phyloP scores from a whole-genome alignment of 2,329 filamentous ascomycete species.

The Emericellopsis cladophorae region DNA sequence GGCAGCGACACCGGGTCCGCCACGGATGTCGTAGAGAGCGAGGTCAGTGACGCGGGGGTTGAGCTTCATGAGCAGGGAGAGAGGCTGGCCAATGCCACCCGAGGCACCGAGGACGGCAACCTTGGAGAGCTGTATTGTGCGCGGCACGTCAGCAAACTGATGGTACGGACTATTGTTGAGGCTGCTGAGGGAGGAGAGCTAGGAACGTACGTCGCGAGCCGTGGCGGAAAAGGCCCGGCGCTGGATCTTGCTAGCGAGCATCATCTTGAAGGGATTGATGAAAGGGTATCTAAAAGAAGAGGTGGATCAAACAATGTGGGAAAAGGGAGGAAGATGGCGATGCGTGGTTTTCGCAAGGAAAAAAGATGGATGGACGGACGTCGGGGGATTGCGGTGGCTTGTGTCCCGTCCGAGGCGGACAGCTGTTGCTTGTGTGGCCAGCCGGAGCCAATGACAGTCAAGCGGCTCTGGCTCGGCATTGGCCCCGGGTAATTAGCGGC shows the following conservation, averaged over 20 bases:
- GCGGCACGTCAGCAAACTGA: background rate
- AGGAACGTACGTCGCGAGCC: conserved; percentile 55
- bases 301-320: background rate
- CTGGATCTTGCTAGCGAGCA: conserved; percentile 58
- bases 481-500: too few relatives aligned
- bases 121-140: conserved; percentile 66
- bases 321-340: conserved; percentile 1
- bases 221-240: conserved; percentile 72
- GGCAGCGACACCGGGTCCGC: conserved; percentile 91
- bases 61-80: conserved; percentile 96
- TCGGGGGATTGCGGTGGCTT: too few relatives aligned
- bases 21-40: conserved; percentile 94
- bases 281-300: conserved; percentile 2
- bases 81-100: conserved; percentile 95
- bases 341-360: conserved; percentile 2
- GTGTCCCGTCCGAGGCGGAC: too few relatives aligned
- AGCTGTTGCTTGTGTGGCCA: too few relatives aligned
- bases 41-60: conserved; percentile 91
- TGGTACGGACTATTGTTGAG: background rate
- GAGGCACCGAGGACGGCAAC: conserved; percentile 93
- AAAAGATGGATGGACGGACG: background rate
- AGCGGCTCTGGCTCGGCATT: too few relatives aligned
- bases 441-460: too few relatives aligned
- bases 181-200: background rate
- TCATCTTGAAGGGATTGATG: conserved; percentile 42